These are phyloP conservation scores for Monsonia emarginata DNA, from an alignment of 441 rosid genomes.

Conservation along the genomic window DNA sequence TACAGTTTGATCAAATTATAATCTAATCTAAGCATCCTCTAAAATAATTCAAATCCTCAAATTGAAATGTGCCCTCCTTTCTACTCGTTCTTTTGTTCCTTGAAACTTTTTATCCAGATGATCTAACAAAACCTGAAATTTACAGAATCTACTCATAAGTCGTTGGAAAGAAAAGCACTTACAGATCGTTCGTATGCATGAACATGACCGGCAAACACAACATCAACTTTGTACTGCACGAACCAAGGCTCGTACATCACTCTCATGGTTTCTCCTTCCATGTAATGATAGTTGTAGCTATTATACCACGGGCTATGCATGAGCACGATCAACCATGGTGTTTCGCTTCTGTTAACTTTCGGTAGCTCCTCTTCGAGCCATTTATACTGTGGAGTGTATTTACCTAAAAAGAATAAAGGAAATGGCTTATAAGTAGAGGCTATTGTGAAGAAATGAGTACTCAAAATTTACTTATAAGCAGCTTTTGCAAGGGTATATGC, in stretches of 20 bases:
- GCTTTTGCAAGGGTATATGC: not conserved
- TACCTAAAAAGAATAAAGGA: conserved; percentile 28
- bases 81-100: too few relatives aligned
- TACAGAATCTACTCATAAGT: not conserved
- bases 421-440: too few relatives aligned
- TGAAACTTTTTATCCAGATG: too few relatives aligned
- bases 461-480: too few relatives aligned
- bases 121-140: not conserved
- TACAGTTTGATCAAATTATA: too few relatives aligned
- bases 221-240: conserved; percentile 64
- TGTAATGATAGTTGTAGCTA: conserved; percentile 74
- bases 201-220: conserved; percentile 79
- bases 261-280: conserved; percentile 96
- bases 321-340: conserved; percentile 84
- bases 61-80: too few relatives aligned
- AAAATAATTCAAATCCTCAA: too few relatives aligned
- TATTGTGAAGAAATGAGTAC: not conserved
- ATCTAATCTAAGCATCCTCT: too few relatives aligned
- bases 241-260: conserved; percentile 77
- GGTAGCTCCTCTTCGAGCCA: conserved; percentile 69
- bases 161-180: conserved; percentile 20
- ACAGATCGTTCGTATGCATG: conserved; percentile 91
- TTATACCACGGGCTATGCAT: conserved; percentile 89
- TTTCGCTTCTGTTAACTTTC: conserved; percentile 69
- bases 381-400: conserved; percentile 67